Percentiles rank a stretch among this genome's conserved stretches.
phyloP scores from a whole-genome alignment of 2,329 filamentous ascomycete species.

The Cryphonectria nitschkei region DNA sequence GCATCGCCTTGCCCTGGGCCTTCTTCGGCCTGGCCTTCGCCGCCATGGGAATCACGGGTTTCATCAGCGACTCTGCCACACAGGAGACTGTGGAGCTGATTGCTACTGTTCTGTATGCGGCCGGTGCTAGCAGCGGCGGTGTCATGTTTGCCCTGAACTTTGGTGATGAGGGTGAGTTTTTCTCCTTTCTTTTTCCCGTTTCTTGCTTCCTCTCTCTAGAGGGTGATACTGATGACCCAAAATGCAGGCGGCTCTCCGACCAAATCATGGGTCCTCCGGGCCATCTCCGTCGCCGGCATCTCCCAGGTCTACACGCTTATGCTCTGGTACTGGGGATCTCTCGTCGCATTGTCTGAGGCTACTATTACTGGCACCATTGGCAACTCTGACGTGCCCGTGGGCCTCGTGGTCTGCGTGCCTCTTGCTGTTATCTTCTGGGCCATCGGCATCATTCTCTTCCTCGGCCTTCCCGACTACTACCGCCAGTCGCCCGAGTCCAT shows the following conservation, averaged over 20 bases:
- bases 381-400: slow-evolving; percentile 36
- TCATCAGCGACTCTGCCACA: slow-evolving; percentile 42
- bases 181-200: slow-evolving; percentile 47
- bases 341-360: slow-evolving; percentile 50
- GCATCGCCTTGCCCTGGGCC: slow-evolving; percentile 62
- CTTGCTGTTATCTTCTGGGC: slow-evolving; percentile 61
- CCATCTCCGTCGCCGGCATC: slow-evolving; percentile 67
- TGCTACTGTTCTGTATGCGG: slow-evolving; percentile 64
- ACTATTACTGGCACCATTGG: slow-evolving; percentile 46
- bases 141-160: slow-evolving; percentile 72
- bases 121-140: slow-evolving; percentile 64
- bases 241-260: slow-evolving; percentile 59
- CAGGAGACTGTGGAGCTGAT: slow-evolving; percentile 59
- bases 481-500: slow-evolving; percentile 65
- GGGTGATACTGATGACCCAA: not conserved
- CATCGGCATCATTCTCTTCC: slow-evolving; percentile 58
- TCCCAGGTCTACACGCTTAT: slow-evolving; percentile 68
- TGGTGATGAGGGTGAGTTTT: slow-evolving; percentile 57
- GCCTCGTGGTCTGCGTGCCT: slow-evolving; percentile 57
- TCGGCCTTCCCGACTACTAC: slow-evolving; percentile 70
- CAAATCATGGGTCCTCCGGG: slow-evolving; percentile 69
- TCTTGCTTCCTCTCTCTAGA: slow-evolving; percentile 46
- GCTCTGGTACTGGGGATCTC: slow-evolving; percentile 70
- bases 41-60: slow-evolving; percentile 63
- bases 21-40: slow-evolving; percentile 67